phyloP scores from a whole-genome alignment of 768 basidiomycete species.

The Amanita fuliginea region DNA sequence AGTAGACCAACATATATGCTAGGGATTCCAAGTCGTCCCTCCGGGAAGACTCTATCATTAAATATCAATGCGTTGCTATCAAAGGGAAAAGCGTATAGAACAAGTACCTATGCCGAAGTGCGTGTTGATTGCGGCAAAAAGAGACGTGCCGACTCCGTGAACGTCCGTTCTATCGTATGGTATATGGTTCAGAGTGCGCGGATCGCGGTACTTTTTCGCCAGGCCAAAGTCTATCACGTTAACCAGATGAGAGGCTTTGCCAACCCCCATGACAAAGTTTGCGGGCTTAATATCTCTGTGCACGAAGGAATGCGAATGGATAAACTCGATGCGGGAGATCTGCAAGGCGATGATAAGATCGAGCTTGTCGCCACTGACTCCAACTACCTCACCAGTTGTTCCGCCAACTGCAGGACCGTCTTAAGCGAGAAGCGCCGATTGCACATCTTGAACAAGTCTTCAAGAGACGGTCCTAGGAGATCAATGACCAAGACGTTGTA shows the following conservation, averaged over 20 bases:
- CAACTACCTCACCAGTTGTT: conserved; percentile 71
- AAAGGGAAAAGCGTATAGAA: conserved; percentile 1
- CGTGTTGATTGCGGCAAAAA: conserved; percentile 67
- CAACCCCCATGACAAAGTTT: conserved; percentile 93
- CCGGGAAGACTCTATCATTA: conserved; percentile 51
- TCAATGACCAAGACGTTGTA: conserved; percentile 99
- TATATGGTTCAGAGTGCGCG: conserved; percentile 53
- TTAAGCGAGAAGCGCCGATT: conserved; percentile 91
- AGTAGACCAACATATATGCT: conserved; percentile 78
- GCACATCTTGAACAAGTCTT: conserved; percentile 81
- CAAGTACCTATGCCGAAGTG: conserved; percentile 64
- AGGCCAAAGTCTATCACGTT: conserved; percentile 91
- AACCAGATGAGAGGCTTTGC: conserved; percentile 48
- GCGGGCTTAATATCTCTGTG: conserved; percentile 98
- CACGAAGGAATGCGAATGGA: conserved; percentile 89
- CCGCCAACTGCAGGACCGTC: conserved; percentile 87
- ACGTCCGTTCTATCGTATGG: conserved; percentile 65
- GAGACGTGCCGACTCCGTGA: conserved; percentile 70
- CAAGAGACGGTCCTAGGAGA: conserved; percentile 82
- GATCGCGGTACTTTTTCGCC: conserved; percentile 67
- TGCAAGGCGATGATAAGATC: conserved; percentile 21
- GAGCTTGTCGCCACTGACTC: not conserved
- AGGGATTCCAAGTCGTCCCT: conserved; percentile 74
- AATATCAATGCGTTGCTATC: conserved; percentile 8
- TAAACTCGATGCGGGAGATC: conserved; percentile 95